A percentile compares a stretch with the other conserved stretches of the same genome.
phyloP scores from a whole-genome alignment of 371 early-diverging fungal species.

The Mortierella sp. region DNA sequence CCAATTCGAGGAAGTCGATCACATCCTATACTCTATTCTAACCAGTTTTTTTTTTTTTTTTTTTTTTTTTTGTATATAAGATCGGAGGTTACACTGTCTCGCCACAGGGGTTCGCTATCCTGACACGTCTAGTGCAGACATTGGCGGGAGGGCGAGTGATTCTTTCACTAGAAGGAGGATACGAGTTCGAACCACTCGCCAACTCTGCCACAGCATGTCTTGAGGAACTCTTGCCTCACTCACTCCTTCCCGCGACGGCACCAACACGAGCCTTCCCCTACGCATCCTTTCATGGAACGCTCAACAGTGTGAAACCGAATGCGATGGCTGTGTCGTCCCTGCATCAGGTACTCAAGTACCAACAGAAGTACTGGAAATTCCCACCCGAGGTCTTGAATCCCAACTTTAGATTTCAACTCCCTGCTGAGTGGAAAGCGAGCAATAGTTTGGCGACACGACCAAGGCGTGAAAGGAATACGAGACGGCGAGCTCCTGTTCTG shows the following conservation, averaged over 20 bases:
- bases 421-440: constrained; percentile 66
- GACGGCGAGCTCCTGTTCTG: constrained; percentile 23
- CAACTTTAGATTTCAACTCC: constrained; percentile 61
- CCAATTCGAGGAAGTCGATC: no score
- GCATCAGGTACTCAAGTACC: constrained; percentile 55
- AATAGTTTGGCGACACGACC: constrained; percentile 65
- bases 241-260: constrained; percentile 41
- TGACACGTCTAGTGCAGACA: constrained; percentile 66
- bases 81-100: constrained; percentile 70
- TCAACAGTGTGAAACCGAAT: constrained; percentile 66
- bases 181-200: constrained; percentile 61
- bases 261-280: constrained; percentile 50
- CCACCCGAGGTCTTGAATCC: constrained; percentile 56
- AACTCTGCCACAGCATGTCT: constrained; percentile 58
- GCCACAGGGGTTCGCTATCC: constrained; percentile 64
- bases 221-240: constrained; percentile 57
- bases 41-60: no score
- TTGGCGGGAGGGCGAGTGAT: constrained; percentile 67
- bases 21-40: no score
- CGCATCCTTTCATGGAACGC: constrained; percentile 57
- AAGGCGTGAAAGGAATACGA: constrained; percentile 52
- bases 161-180: constrained; percentile 66
- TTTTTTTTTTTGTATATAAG: constrained; percentile 33
- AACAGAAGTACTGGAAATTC: constrained; percentile 64
- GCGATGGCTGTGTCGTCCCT: constrained; percentile 61